Conservation (phyloP, 495 filamentous ascomycete species). For the Penicillium coffeae region DNA sequence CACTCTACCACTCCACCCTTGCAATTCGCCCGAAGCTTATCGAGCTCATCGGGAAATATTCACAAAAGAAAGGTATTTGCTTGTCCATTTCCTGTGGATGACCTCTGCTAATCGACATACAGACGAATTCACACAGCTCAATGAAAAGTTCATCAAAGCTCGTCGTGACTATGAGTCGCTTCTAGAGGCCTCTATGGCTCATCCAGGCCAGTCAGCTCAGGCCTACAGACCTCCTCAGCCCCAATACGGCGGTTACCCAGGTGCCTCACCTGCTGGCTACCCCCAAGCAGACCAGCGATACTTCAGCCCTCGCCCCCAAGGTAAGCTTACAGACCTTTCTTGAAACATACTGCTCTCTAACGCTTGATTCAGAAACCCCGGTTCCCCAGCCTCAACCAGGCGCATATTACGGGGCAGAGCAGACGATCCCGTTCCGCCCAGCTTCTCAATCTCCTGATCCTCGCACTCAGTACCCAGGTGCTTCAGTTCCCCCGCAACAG, state of each 20-base stretch:
- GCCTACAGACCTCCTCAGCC: conserved; percentile 64
- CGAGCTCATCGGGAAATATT: conserved; percentile 98
- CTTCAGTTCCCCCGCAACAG: conserved; percentile 25
- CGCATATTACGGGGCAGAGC: conserved; percentile 36
- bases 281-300: conserved; percentile 65
- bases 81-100: background rate
- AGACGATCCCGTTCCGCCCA: conserved; percentile 34
- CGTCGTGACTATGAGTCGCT: conserved; percentile 92
- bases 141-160: conserved; percentile 99
- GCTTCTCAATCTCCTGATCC: conserved; percentile 44
- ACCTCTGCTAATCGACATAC: conserved; percentile 14
- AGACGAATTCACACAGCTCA: conserved; percentile 98
- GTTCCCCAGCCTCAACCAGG: conserved; percentile 23
- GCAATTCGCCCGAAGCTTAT: conserved; percentile 96
- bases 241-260: conserved; percentile 64
- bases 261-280: conserved; percentile 46
- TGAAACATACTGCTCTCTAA: background rate
- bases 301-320: conserved; percentile 60
- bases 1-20: conserved; percentile 87
- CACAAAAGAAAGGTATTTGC: conserved; percentile 88
- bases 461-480: conserved; percentile 36
- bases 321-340: conserved; percentile 18
- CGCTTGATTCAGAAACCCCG: conserved; percentile 25
- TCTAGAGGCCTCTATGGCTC: conserved; percentile 94
- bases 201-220: conserved; percentile 68